Evolutionary conservation across 140 eudicot species (phyloP).

Genomic region (Senecio squalidus): DNA sequence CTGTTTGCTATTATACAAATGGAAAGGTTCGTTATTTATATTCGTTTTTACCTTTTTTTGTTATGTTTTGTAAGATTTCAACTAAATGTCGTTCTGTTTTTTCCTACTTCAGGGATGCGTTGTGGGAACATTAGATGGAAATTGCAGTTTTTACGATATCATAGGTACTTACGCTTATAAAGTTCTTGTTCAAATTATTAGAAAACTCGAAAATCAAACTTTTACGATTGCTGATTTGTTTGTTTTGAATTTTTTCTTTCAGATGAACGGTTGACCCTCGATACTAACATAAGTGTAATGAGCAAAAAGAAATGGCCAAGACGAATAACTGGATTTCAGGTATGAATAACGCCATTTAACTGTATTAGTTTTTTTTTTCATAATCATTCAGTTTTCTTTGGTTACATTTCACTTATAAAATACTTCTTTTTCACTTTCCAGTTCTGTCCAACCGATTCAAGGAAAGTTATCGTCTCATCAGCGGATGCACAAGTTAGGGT

Average conservation of each 20-base stretch:
- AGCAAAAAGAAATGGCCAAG: constrained; percentile 68
- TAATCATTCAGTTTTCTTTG: not conserved
- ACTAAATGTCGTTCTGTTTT: not conserved
- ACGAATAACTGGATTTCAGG: constrained; percentile 91
- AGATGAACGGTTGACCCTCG: constrained; percentile 52
- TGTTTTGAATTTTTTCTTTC: constrained; percentile 8
- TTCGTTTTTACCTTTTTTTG: not conserved
- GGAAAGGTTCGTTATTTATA: constrained; percentile 29
- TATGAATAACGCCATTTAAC: not conserved
- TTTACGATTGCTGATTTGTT: not conserved
- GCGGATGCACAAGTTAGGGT: constrained; percentile 84
- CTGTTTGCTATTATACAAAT: constrained; percentile 33
- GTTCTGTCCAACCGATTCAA: constrained; percentile 67
- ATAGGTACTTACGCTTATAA: constrained; percentile 52
- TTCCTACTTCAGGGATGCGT: constrained; percentile 24
- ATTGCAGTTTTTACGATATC: constrained; percentile 44
- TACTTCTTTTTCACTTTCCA: constrained; percentile 22
- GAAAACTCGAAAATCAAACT: too few species aligned
- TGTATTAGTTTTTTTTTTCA: not conserved
- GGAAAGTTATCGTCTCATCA: constrained; percentile 73
- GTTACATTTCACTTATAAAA: not conserved
- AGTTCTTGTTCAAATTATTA: too few species aligned
- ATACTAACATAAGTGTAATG: constrained; percentile 38
- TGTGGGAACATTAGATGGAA: constrained; percentile 38
- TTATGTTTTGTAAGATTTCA: not conserved